Conservation (phyloP, 177 flowering plant species). For the Vitis hybrid region DNA sequence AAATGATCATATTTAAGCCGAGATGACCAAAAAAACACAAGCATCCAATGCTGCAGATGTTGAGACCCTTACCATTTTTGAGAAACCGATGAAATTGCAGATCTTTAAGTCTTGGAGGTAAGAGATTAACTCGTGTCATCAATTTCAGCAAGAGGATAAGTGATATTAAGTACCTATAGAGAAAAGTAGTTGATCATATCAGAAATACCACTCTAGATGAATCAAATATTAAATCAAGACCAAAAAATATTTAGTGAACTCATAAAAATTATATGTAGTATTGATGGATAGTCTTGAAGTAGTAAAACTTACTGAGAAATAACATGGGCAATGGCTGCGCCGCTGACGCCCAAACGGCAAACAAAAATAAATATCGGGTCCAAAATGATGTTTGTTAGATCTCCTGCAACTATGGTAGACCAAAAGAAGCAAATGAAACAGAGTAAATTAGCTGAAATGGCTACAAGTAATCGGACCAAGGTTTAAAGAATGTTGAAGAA, state of each 20-base stretch:
- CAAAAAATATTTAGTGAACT: too few species aligned
- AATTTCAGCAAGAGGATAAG: conserved; percentile 62
- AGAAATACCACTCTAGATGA: too few species aligned
- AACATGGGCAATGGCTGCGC: conserved; percentile 57
- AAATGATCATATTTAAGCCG: background rate
- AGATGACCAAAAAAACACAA: background rate
- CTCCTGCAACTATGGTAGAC: conserved; percentile 32
- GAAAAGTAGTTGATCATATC: too few species aligned
- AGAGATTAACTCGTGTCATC: conserved; percentile 54
- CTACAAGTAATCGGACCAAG: too few species aligned
- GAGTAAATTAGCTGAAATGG: too few species aligned
- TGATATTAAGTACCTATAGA: conserved; percentile 69
- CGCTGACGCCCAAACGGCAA: conserved; percentile 36
- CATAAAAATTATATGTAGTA: too few species aligned
- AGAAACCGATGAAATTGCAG: conserved; percentile 73
- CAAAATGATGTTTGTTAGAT: conserved; percentile 32
- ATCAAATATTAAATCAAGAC: too few species aligned
- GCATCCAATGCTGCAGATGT: background rate
- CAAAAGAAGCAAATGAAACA: background rate
- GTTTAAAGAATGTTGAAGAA: too few species aligned
- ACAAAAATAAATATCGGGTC: conserved; percentile 45
- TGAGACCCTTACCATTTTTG: conserved; percentile 56
- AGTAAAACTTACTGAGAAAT: conserved; percentile 42
- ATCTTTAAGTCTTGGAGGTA: conserved; percentile 67
- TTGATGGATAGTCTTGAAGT: too few species aligned